Conservation (phyloP, 2,329 filamentous ascomycete genomes). For the Mollisia scopiformis region DNA sequence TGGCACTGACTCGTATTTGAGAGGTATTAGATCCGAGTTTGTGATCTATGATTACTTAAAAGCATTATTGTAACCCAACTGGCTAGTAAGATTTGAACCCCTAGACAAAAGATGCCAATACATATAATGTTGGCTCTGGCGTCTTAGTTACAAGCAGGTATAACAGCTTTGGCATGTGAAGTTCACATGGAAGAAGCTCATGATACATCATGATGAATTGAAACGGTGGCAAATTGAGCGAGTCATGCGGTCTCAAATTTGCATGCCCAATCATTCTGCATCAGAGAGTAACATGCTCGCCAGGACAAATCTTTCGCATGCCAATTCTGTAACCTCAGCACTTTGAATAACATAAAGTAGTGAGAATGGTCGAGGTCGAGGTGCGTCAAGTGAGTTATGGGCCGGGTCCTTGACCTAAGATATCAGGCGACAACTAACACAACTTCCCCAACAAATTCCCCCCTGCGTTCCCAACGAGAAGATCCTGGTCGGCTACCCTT, state of each 20-base stretch:
- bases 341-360: neutral
- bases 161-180: slow-evolving; percentile 10
- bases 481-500: neutral
- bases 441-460: neutral
- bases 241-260: neutral
- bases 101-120: no score
- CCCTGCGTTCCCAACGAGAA: slow-evolving; percentile 1
- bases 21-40: no score
- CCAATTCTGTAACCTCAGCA: no score
- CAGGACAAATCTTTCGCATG: no score
- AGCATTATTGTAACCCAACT: no score
- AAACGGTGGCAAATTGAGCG: neutral
- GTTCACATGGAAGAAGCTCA: slow-evolving; percentile 4
- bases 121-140: no score
- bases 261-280: no score
- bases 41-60: no score
- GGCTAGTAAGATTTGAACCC: no score
- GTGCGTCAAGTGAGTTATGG: neutral
- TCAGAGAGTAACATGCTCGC: no score
- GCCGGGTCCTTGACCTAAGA: neutral
- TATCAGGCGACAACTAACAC: neutral
- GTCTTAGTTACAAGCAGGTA: neutral
- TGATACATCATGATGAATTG: neutral
- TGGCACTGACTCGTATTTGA: no score
- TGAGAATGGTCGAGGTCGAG: neutral